A percentile compares a stretch with the other conserved stretches of the same genome.
These are phyloP conservation scores for Penicillium parvum DNA, from an alignment of 495 filamentous ascomycete genomes.

Conservation along the genomic window DNA sequence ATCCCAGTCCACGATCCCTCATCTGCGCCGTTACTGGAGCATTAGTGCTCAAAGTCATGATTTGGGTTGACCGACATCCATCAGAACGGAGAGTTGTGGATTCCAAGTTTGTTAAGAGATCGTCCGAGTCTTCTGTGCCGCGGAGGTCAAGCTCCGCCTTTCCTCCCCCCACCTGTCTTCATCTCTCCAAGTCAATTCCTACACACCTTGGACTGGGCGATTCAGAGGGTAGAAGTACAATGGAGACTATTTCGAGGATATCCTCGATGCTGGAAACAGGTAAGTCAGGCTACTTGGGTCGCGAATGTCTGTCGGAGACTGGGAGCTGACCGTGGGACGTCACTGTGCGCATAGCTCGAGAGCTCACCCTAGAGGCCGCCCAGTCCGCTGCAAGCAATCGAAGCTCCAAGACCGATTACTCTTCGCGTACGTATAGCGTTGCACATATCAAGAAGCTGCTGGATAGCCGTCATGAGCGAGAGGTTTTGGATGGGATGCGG, in stretches of 20 bases:
- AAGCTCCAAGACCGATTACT: conserved; percentile 35
- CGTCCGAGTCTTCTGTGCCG: conserved; percentile 8
- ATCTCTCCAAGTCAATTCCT: conserved; percentile 14
- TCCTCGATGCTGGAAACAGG: conserved; percentile 90
- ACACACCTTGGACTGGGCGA: conserved; percentile 16
- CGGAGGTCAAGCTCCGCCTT: conserved; percentile 27
- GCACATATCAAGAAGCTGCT: conserved; percentile 86
- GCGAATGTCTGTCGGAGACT: conserved; percentile 1
- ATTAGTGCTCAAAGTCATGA: background rate
- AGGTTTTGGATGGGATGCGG: conserved; percentile 87
- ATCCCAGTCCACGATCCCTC: background rate
- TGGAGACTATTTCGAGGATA: conserved; percentile 97
- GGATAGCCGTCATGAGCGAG: conserved; percentile 88
- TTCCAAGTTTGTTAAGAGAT: background rate
- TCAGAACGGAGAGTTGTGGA: background rate
- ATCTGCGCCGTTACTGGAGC: background rate
- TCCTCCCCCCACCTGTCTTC: conserved; percentile 19
- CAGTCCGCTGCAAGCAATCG: conserved; percentile 61
- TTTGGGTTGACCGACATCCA: background rate
- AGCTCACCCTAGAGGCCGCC: conserved; percentile 95
- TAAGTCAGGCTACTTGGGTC: conserved; percentile 31
- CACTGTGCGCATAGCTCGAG: conserved; percentile 62
- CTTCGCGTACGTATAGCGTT: conserved; percentile 44
- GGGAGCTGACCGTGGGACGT: conserved; percentile 19
- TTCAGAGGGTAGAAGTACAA: conserved; percentile 30